Evolutionary conservation across 2,329 filamentous ascomycete genomes (phyloP).

Genomic region (Sclerotinia glacialis): DNA sequence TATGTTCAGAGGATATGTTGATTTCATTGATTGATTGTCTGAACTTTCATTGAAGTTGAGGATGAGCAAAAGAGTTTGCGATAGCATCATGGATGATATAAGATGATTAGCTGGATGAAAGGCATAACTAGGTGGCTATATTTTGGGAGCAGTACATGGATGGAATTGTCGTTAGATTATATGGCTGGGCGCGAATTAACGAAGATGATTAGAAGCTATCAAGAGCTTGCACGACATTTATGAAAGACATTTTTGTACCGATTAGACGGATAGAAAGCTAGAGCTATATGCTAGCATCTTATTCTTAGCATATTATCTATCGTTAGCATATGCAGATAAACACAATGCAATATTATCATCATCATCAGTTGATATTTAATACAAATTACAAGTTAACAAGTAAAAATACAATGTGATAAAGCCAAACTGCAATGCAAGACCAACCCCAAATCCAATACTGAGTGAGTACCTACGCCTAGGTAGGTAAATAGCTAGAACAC

Average conservation of each 20-base stretch:
- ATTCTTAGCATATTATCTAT: neutral
- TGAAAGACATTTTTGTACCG: neutral
- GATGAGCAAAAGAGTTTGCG: neutral
- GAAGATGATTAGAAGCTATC: neutral
- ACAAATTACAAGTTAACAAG: too few species aligned
- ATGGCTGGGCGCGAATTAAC: neutral
- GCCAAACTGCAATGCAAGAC: too few species aligned
- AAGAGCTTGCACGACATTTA: neutral
- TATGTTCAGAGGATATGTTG: conserved; percentile 37
- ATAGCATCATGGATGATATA: neutral
- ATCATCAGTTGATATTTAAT: too few species aligned
- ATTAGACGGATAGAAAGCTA: neutral
- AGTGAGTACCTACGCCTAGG: too few species aligned
- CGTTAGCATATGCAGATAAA: neutral
- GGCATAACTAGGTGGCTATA: neutral
- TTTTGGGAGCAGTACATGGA: neutral
- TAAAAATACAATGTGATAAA: too few species aligned
- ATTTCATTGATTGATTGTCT: conserved; percentile 30
- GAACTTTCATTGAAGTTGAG: neutral
- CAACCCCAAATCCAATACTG: too few species aligned
- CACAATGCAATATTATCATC: too few species aligned
- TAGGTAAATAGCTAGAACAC: neutral
- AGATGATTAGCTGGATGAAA: neutral
- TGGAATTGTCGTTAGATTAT: neutral
- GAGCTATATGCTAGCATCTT: neutral